Evolutionary conservation across 2,329 filamentous ascomycete genomes (phyloP).

Genomic region (Dryadomyces sulphureus): DNA sequence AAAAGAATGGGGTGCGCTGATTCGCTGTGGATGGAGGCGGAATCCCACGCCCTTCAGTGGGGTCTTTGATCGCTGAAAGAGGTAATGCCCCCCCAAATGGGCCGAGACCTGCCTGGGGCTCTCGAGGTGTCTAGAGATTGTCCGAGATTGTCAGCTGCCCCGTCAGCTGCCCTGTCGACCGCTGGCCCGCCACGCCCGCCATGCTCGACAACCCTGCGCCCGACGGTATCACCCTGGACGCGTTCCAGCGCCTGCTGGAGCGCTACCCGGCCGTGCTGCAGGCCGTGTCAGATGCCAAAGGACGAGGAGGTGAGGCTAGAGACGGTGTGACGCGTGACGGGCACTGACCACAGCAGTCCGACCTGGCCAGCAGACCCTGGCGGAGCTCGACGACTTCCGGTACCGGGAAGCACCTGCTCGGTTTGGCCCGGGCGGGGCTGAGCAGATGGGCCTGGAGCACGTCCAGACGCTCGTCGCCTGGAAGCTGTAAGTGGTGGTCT

Average conservation of each 20-base stretch:
- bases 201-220: not conserved
- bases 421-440: constrained; percentile 24
- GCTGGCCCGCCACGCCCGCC: no score
- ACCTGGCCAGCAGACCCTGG: constrained; percentile 32
- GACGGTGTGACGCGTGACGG: no score
- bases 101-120: no score
- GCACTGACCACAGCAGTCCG: constrained; percentile 24
- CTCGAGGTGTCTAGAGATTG: no score
- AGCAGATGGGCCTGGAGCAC: constrained; percentile 38
- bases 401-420: constrained; percentile 34
- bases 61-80: not conserved
- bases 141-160: no score
- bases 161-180: no score
- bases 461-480: constrained; percentile 49
- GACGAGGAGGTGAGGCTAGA: constrained; percentile 22
- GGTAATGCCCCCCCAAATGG: no score
- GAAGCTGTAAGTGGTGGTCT: constrained; percentile 50
- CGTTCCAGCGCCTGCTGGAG: constrained; percentile 4
- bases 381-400: constrained; percentile 45
- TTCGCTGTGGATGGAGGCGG: not conserved
- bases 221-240: constrained; percentile 1
- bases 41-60: not conserved
- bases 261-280: constrained; percentile 22
- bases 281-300: constrained; percentile 28
- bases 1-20: not conserved